Conservation (phyloP, 2,329 filamentous ascomycete species). For the Fusarium bulbicola region DNA sequence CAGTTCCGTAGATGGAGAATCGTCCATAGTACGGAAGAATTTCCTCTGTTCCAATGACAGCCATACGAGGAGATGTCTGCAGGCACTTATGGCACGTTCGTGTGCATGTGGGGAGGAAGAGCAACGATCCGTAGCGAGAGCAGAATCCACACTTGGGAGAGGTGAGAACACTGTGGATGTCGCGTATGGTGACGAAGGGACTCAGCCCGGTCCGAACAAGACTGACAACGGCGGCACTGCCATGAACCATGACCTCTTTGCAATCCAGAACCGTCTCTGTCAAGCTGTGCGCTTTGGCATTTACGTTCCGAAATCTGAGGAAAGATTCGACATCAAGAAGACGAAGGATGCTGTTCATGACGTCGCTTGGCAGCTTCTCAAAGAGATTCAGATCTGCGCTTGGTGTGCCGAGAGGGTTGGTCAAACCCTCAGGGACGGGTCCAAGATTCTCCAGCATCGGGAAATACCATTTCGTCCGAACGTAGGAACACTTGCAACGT, state of each 20-base stretch:
- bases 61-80: rapidly evolving
- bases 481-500: not conserved
- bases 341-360: not conserved
- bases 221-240: rapidly evolving
- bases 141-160: not conserved
- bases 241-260: not conserved
- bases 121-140: rapidly evolving
- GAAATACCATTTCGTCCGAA: not conserved
- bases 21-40: not conserved
- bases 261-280: not conserved
- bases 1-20: too few species aligned
- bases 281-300: rapidly evolving
- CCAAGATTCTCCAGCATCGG: rapidly evolving
- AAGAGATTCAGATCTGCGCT: too few species aligned
- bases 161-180: rapidly evolving
- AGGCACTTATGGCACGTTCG: not conserved
- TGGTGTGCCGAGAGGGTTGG: rapidly evolving
- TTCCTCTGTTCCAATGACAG: not conserved
- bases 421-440: rapidly evolving
- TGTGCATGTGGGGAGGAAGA: not conserved
- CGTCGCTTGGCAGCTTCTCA: not conserved
- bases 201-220: not conserved
- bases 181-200: rapidly evolving
- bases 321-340: not conserved
- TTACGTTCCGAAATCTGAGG: not conserved